Percentiles rank a stretch among this genome's conserved stretches.
phyloP scores from a whole-genome alignment of 1,139 yeast genomes.

The Candida neerlandica region DNA sequence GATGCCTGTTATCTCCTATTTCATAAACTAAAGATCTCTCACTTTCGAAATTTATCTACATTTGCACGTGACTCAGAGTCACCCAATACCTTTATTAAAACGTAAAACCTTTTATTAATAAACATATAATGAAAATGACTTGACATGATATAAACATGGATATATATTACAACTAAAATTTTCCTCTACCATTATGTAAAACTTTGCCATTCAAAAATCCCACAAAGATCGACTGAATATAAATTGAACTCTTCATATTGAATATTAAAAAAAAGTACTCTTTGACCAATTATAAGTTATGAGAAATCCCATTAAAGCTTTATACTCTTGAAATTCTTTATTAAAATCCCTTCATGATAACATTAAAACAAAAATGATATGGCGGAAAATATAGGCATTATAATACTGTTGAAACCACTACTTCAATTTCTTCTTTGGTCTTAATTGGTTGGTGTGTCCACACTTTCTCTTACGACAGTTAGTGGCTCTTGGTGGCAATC shows the following conservation, averaged over 20 bases:
- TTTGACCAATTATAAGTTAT: conserved; percentile 2
- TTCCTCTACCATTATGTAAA: conserved; percentile 3
- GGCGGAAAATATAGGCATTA: conserved; percentile 4
- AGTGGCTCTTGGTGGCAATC: conserved; percentile 99
- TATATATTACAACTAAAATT: conserved; percentile 5
- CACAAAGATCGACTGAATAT: neutral
- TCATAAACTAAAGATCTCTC: neutral
- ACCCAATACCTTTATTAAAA: neutral
- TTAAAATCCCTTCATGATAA: conserved; percentile 1
- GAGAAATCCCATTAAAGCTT: conserved; percentile 22
- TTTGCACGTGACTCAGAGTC: neutral
- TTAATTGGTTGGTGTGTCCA: conserved; percentile 99
- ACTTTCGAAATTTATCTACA: neutral
- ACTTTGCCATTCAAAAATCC: neutral
- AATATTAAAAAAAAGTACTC: neutral
- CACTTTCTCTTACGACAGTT: conserved; percentile 99
- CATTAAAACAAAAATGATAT: conserved; percentile 7
- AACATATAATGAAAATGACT: conserved; percentile 6
- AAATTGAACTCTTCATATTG: neutral
- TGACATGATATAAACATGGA: conserved; percentile 1
- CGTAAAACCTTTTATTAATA: conserved; percentile 5
- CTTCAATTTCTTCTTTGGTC: conserved; percentile 99
- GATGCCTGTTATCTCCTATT: neutral
- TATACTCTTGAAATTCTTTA: neutral
- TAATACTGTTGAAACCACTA: conserved; percentile 39